phyloP scores from a whole-genome alignment of 2,329 filamentous ascomycete species.

The Monosporascus sp. region DNA sequence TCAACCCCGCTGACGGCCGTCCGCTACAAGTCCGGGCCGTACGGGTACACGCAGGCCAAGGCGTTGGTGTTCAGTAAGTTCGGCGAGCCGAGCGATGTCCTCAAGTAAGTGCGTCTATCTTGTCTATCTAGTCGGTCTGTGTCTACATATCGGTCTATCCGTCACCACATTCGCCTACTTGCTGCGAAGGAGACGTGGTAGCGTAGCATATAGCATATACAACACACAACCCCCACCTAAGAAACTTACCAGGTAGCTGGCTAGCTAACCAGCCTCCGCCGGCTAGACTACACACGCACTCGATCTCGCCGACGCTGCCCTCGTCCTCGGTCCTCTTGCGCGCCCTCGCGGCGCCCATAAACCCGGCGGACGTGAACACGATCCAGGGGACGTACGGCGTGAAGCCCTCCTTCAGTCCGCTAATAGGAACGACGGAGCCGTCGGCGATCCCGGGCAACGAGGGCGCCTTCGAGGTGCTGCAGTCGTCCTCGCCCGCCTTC shows the following conservation, averaged over 20 bases:
- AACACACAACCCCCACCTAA: no score
- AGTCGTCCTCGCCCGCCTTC: slow-evolving; percentile 54
- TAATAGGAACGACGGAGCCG: slow-evolving; percentile 70
- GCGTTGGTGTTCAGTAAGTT: slow-evolving; percentile 70
- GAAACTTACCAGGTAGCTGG: no score
- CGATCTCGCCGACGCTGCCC: slow-evolving; percentile 70
- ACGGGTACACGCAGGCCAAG: slow-evolving; percentile 81
- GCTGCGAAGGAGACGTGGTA: no score
- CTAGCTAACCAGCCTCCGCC: no score
- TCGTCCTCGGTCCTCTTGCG: slow-evolving; percentile 65
- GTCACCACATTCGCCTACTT: no score
- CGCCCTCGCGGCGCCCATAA: slow-evolving; percentile 86
- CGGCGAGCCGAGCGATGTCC: slow-evolving; percentile 68
- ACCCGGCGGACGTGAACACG: slow-evolving; percentile 96
- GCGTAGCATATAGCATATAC: no score
- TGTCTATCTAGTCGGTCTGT: neutral
- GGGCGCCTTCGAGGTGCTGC: slow-evolving; percentile 84
- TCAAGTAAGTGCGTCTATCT: slow-evolving; percentile 49
- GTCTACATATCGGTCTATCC: no score
- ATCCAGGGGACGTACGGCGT: slow-evolving; percentile 94
- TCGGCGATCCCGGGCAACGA: slow-evolving; percentile 84
- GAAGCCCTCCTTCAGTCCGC: slow-evolving; percentile 69
- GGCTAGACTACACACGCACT: slow-evolving; percentile 62
- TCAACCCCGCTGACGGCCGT: slow-evolving; percentile 20
- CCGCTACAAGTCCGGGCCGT: slow-evolving; percentile 54